Conservation (phyloP, 805 yeast genomes). For the Yueomyces sinensis region DNA sequence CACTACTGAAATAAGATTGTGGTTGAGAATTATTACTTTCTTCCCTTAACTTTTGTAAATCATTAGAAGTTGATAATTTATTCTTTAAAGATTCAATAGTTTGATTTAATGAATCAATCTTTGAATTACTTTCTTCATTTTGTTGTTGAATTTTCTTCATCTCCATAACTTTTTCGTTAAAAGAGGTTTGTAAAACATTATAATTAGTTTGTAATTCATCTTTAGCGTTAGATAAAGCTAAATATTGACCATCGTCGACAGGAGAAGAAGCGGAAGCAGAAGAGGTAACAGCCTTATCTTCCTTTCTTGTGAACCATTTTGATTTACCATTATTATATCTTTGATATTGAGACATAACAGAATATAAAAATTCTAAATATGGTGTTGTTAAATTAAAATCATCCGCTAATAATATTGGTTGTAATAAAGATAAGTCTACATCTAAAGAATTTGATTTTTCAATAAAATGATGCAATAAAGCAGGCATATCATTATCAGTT, state of each 20-base stretch:
- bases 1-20: background rate
- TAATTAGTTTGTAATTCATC: conserved; percentile 6
- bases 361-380: conserved; percentile 76
- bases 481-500: conserved; percentile 35
- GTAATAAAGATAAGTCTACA: conserved; percentile 65
- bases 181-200: conserved; percentile 6
- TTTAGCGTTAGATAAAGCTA: conserved; percentile 4
- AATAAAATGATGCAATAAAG: conserved; percentile 53
- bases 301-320: conserved; percentile 18
- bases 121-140: conserved; percentile 2
- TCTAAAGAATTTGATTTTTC: conserved; percentile 40
- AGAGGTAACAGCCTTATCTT: too few species aligned
- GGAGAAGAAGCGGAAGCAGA: background rate
- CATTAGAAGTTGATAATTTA: background rate
- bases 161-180: conserved; percentile 8
- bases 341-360: conserved; percentile 54
- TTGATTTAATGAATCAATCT: conserved; percentile 2
- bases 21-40: conserved; percentile 1
- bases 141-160: conserved; percentile 2
- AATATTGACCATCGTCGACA: background rate
- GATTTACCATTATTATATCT: conserved; percentile 32
- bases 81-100: background rate
- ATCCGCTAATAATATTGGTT: conserved; percentile 84
- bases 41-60: background rate
- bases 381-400: conserved; percentile 80